A percentile compares a stretch with the other conserved stretches of the same genome.
Conservation (phyloP, 176 grass and related monocot genomes). For the Oryza brachyantha region DNA sequence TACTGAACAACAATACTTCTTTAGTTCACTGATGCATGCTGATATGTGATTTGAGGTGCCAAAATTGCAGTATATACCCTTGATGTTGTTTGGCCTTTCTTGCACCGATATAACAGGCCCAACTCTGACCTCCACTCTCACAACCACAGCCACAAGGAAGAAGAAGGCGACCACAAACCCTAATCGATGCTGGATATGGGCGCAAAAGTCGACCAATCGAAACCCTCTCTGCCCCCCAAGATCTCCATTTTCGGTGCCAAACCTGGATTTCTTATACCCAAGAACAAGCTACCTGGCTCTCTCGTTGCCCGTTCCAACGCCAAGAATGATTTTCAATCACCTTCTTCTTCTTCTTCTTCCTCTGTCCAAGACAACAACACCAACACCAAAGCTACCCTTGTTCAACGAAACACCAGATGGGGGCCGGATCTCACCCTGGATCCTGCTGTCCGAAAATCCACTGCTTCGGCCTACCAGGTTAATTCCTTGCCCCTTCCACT, state of each 20-base stretch:
- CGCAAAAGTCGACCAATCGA: constrained; percentile 49
- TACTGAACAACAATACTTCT: too few species aligned
- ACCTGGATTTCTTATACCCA: constrained; percentile 92
- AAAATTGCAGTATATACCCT: too few species aligned
- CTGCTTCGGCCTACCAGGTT: constrained; percentile 75
- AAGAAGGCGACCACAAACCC: too few species aligned
- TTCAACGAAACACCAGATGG: constrained; percentile 84
- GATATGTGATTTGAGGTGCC: too few species aligned
- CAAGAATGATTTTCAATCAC: constrained; percentile 58
- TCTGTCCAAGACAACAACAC: constrained; percentile 27
- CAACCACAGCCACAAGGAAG: too few species aligned
- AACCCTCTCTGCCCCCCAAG: constrained; percentile 36
- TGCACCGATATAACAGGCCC: too few species aligned
- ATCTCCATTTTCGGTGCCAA: constrained; percentile 70
- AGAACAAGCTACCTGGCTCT: constrained; percentile 92
- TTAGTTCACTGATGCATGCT: too few species aligned
- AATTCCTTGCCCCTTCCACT: too few species aligned
- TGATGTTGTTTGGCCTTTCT: too few species aligned
- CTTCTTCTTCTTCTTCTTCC: not conserved
- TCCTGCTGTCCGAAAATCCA: constrained; percentile 60
- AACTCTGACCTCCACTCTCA: too few species aligned
- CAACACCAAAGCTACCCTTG: constrained; percentile 29
- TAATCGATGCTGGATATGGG: too few species aligned
- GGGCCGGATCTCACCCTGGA: constrained; percentile 55
- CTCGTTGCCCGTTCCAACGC: constrained; percentile 37